These are phyloP conservation scores for Psilocybe mexicana DNA, from an alignment of 1,284 basidiomycete genomes.

Conservation along the genomic window DNA sequence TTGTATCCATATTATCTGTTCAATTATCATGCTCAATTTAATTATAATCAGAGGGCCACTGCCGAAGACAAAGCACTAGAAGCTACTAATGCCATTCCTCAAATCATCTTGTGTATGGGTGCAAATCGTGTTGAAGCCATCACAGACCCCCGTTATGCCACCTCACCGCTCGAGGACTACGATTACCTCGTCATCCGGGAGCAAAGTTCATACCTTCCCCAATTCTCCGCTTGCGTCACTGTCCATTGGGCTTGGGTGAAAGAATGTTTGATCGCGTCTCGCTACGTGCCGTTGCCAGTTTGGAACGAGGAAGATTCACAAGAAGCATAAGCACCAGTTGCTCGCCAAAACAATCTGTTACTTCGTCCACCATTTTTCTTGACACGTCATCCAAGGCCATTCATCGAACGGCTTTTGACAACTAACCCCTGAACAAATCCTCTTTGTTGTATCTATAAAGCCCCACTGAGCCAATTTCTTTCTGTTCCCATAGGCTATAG, in stretches of 20 bases:
- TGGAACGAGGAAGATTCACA: slow-evolving; percentile 30
- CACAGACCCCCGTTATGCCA: slow-evolving; percentile 36
- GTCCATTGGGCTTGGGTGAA: slow-evolving; percentile 77
- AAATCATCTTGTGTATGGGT: slow-evolving; percentile 74
- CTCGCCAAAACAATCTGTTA: neutral
- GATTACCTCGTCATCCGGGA: slow-evolving; percentile 73
- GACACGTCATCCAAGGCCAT: neutral
- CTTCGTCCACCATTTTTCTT: neutral
- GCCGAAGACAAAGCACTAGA: slow-evolving; percentile 33
- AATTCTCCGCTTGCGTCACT: slow-evolving; percentile 32
- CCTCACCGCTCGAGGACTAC: slow-evolving; percentile 29
- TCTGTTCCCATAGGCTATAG: neutral
- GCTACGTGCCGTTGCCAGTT: slow-evolving; percentile 39
- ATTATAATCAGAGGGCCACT: slow-evolving; percentile 21
- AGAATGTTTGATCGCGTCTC: slow-evolving; percentile 69
- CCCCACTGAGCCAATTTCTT: neutral
- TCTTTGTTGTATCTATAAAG: neutral
- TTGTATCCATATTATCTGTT: slow-evolving; percentile 2
- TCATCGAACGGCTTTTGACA: neutral
- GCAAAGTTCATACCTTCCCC: slow-evolving; percentile 30
- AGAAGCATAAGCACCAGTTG: slow-evolving; percentile 19
- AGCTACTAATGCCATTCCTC: slow-evolving; percentile 35
- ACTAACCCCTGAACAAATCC: neutral
- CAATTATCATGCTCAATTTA: neutral
- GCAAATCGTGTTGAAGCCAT: slow-evolving; percentile 64